Evolutionary conservation across 1,284 basidiomycete species (phyloP).

Genomic region (Phellinidium pouzarii): DNA sequence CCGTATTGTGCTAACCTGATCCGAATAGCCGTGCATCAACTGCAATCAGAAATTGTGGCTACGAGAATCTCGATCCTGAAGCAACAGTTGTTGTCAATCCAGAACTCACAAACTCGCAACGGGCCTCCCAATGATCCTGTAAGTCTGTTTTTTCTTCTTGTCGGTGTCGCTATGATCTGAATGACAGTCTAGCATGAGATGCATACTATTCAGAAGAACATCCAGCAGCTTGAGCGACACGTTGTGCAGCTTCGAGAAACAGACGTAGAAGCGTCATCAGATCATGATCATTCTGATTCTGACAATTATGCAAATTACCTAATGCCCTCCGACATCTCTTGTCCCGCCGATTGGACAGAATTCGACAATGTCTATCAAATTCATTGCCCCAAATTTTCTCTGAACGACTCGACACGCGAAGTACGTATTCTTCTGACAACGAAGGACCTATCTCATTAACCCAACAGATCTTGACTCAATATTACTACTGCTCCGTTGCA

Average conservation of each 20-base stretch:
- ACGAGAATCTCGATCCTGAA: conserved; percentile 49
- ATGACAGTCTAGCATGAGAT: conserved; percentile 17
- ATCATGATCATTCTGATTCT: conserved; percentile 27
- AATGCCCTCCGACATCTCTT: conserved; percentile 59
- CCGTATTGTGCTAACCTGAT: conserved; percentile 8
- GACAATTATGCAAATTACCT: conserved; percentile 38
- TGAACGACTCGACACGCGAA: conserved; percentile 68
- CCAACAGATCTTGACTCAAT: conserved; percentile 74
- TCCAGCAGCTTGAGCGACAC: conserved; percentile 55
- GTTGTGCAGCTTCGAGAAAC: conserved; percentile 45
- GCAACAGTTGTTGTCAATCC: conserved; percentile 23
- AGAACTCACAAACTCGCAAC: neutral
- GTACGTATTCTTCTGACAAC: neutral
- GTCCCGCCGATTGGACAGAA: conserved; percentile 68
- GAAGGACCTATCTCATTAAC: neutral
- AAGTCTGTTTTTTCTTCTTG: neutral
- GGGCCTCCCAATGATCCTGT: neutral
- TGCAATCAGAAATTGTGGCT: conserved; percentile 64
- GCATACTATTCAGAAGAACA: conserved; percentile 38
- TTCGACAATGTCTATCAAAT: conserved; percentile 92
- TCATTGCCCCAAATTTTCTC: conserved; percentile 80
- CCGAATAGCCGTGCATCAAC: conserved; percentile 49
- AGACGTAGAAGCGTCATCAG: conserved; percentile 27
- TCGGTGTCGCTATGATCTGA: neutral
- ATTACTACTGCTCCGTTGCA: conserved; percentile 80